phyloP scores from a whole-genome alignment of 2,329 filamentous ascomycete genomes.

The Xylariaceae sp. region DNA sequence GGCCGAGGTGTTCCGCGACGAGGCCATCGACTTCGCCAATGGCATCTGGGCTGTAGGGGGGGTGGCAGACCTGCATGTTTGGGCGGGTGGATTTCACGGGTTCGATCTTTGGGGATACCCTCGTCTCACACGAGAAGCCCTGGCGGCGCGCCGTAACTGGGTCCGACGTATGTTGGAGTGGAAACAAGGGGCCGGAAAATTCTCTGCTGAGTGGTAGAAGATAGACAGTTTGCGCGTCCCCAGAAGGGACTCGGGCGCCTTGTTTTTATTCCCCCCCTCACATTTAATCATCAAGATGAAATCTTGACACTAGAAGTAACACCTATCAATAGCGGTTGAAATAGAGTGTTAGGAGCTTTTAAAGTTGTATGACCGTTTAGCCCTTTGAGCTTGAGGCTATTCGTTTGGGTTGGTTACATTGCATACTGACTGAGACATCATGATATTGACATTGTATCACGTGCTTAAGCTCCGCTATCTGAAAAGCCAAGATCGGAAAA shows the following conservation, averaged over 20 bases:
- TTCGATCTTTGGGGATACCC: slow-evolving; percentile 1
- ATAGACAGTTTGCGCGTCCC: background rate
- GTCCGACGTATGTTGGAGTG: slow-evolving; percentile 4
- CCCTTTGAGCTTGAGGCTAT: too few species aligned
- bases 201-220: background rate
- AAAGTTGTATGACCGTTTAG: too few species aligned
- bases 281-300: too few species aligned
- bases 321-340: too few species aligned
- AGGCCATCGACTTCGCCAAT: slow-evolving; percentile 1
- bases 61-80: background rate
- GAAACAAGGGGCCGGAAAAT: background rate
- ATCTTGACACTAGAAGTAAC: background rate
- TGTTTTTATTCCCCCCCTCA: background rate
- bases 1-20: slow-evolving; percentile 4
- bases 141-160: slow-evolving; percentile 1
- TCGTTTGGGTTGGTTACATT: too few species aligned
- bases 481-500: background rate
- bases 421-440: background rate
- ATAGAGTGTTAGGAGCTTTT: too few species aligned
- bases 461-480: background rate
- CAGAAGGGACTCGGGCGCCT: background rate
- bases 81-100: slow-evolving; percentile 2
- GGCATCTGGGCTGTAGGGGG: slow-evolving; percentile 2
- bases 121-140: background rate
- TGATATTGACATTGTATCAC: background rate